Conservation (phyloP, 2,329 filamentous ascomycete genomes). For the Microcyclospora pomicola region DNA sequence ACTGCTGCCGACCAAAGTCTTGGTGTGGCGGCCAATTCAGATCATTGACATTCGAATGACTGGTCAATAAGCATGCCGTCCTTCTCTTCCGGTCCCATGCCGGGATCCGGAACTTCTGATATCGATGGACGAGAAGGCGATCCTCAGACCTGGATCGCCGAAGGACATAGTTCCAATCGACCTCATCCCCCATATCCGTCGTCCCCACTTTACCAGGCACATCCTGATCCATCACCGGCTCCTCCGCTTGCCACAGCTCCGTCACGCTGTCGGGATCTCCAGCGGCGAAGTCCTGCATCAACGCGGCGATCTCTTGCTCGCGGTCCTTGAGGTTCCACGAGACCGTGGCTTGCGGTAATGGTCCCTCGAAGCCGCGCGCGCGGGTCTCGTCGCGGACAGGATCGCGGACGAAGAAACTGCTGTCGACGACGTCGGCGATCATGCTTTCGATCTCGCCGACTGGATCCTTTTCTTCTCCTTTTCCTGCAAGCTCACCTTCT, state of each 20-base stretch:
- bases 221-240: too few species aligned
- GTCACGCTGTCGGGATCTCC: conserved; percentile 6
- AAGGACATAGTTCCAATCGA: too few species aligned
- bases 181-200: too few species aligned
- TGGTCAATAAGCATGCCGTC: too few species aligned
- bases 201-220: too few species aligned
- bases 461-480: not conserved
- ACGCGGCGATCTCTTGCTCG: conserved; percentile 7
- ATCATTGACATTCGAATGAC: too few species aligned
- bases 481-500: not conserved
- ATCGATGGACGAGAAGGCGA: not conserved
- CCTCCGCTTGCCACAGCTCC: conserved; percentile 2
- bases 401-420: conserved; percentile 2
- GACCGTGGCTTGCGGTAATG: not conserved
- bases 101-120: too few species aligned
- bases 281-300: conserved; percentile 7
- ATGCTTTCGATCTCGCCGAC: conserved; percentile 3
- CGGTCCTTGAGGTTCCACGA: conserved; percentile 1
- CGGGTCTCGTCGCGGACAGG: not conserved
- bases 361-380: too few species aligned
- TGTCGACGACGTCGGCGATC: conserved; percentile 7
- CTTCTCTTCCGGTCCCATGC: too few species aligned
- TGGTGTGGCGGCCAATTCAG: too few species aligned
- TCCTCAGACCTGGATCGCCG: too few species aligned
- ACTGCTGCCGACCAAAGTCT: too few species aligned